These are phyloP conservation scores for Xylaria hypoxylon DNA, from an alignment of 2,329 filamentous ascomycete genomes.

Conservation along the genomic window DNA sequence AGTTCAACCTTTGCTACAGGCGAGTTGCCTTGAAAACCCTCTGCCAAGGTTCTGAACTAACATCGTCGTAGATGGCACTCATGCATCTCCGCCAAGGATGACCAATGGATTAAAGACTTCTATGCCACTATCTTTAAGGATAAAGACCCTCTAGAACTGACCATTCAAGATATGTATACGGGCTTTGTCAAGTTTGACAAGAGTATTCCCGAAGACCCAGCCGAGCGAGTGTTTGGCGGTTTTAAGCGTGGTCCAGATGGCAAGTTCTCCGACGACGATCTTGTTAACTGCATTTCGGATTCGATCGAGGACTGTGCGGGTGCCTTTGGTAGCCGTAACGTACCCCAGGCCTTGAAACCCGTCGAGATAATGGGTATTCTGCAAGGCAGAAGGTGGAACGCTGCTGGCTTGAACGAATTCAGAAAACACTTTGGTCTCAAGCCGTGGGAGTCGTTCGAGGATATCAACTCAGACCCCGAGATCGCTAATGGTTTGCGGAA, in stretches of 20 bases:
- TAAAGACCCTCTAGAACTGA: constrained; percentile 67
- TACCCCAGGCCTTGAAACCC: constrained; percentile 78
- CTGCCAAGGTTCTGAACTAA: background rate
- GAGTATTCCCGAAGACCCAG: constrained; percentile 72
- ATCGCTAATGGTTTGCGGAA: constrained; percentile 73
- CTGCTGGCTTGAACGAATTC: constrained; percentile 86
- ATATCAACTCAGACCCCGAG: constrained; percentile 82
- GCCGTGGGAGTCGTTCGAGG: constrained; percentile 80
- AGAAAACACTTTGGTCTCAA: constrained; percentile 83
- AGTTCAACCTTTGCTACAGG: constrained; percentile 89
- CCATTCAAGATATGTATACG: constrained; percentile 69
- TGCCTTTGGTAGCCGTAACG: constrained; percentile 78
- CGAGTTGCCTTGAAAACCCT: constrained; percentile 51
- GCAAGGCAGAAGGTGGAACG: constrained; percentile 80
- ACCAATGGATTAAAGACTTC: constrained; percentile 81
- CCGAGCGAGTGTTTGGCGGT: constrained; percentile 74
- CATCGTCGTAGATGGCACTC: constrained; percentile 70
- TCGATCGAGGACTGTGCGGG: constrained; percentile 81
- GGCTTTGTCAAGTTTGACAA: constrained; percentile 73
- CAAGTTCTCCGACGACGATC: constrained; percentile 78
- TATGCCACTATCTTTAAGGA: constrained; percentile 70
- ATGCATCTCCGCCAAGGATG: constrained; percentile 78
- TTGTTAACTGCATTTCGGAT: constrained; percentile 82
- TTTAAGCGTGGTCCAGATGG: constrained; percentile 75
- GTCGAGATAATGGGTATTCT: constrained; percentile 85